Percentiles rank a stretch among this genome's conserved stretches.
Evolutionary conservation across 495 filamentous ascomycete genomes (phyloP).

Genomic region (Tirmania nivea): DNA sequence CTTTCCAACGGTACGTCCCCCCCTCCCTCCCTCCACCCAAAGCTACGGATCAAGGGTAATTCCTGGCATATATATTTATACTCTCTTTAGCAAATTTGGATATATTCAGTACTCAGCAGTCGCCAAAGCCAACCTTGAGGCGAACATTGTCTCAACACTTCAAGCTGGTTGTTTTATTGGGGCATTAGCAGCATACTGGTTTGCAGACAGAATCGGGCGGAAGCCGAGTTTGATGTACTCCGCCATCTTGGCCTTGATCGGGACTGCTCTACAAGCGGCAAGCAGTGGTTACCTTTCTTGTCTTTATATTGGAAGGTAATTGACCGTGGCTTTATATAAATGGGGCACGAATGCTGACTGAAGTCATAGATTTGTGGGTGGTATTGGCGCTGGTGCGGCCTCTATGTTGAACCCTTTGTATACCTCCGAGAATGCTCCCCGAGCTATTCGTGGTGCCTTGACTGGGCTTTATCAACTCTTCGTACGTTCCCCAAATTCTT

Average conservation of each 20-base stretch:
- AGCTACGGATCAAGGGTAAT: slow-evolving; percentile 5
- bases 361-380: slow-evolving; percentile 36
- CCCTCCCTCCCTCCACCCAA: neutral
- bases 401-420: slow-evolving; percentile 41
- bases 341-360: too few species aligned
- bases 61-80: neutral
- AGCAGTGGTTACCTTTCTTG: slow-evolving; percentile 23
- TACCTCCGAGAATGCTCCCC: slow-evolving; percentile 43
- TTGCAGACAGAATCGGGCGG: slow-evolving; percentile 37
- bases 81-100: slow-evolving; percentile 27
- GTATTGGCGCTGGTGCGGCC: slow-evolving; percentile 42
- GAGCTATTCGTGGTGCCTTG: slow-evolving; percentile 46
- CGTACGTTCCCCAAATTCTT: slow-evolving; percentile 3
- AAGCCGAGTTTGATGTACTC: slow-evolving; percentile 17
- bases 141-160: slow-evolving; percentile 44
- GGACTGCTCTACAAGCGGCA: slow-evolving; percentile 18
- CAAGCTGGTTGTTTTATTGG: slow-evolving; percentile 45
- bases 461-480: slow-evolving; percentile 55
- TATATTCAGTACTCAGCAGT: slow-evolving; percentile 14
- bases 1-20: slow-evolving; percentile 25
- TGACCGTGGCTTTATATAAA: slow-evolving; percentile 3
- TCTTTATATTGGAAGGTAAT: slow-evolving; percentile 44
- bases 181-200: slow-evolving; percentile 32
- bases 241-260: slow-evolving; percentile 10
- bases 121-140: slow-evolving; percentile 23